A percentile compares a stretch with the other conserved stretches of the same genome.
These are phyloP conservation scores for Aspergillus eucalypticola DNA, from an alignment of 2,329 filamentous ascomycete genomes.

Conservation along the genomic window DNA sequence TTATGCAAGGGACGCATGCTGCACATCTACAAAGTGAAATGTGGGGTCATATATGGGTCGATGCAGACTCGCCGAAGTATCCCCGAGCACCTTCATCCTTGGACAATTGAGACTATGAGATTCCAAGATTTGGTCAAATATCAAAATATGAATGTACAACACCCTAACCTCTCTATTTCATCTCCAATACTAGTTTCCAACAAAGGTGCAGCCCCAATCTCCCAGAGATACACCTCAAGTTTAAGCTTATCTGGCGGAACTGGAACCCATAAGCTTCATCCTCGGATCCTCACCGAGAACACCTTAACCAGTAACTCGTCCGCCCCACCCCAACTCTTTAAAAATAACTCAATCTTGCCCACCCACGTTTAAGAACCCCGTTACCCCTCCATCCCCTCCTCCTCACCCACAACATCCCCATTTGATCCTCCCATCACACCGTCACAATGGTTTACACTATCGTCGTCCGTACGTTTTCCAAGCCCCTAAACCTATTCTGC, in stretches of 20 bases:
- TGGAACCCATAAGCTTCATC: not conserved
- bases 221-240: not conserved
- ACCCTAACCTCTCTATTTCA: no score
- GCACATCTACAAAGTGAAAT: not conserved
- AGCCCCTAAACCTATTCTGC: not conserved
- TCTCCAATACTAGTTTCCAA: no score
- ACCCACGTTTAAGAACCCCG: not conserved
- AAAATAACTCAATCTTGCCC: not conserved
- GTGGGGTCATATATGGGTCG: not conserved
- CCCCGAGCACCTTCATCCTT: not conserved
- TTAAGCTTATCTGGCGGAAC: not conserved
- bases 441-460: constrained; percentile 17
- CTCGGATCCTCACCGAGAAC: not conserved
- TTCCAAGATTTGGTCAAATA: no score
- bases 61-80: not conserved
- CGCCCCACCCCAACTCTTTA: not conserved
- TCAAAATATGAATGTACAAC: no score
- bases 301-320: not conserved
- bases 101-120: not conserved
- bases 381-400: constrained; percentile 3
- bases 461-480: constrained; percentile 13
- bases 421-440: not conserved
- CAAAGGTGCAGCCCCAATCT: no score
- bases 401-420: not conserved
- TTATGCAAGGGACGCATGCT: not conserved